phyloP scores from a whole-genome alignment of 78 protist genomes.

The Chrysochromulina parva region DNA sequence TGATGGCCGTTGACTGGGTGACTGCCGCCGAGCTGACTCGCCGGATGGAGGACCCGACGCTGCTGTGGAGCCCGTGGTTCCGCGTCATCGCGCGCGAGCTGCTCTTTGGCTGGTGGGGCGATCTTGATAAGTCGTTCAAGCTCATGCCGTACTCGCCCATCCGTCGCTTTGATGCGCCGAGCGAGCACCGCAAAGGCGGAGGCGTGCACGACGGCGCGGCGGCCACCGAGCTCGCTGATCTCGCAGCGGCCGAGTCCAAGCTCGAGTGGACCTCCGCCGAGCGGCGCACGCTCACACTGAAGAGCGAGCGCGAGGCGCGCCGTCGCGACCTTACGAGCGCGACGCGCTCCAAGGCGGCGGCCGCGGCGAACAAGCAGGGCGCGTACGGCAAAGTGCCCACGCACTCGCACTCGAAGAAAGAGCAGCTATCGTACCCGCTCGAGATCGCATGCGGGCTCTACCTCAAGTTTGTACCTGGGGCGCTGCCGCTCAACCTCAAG shows the following conservation, averaged over 20 bases:
- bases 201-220: neutral
- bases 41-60: neutral
- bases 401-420: neutral
- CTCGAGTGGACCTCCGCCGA: neutral
- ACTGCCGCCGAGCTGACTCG: neutral
- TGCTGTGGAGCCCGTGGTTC: constrained; percentile 49
- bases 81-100: constrained; percentile 1
- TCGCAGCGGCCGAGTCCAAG: neutral
- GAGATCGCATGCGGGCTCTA: neutral
- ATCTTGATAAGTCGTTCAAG: neutral
- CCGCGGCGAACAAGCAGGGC: constrained; percentile 15
- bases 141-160: neutral
- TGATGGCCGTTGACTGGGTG: constrained; percentile 16
- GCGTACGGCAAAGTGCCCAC: neutral
- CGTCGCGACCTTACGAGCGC: neutral
- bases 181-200: constrained; percentile 17
- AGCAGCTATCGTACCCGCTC: neutral
- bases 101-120: neutral
- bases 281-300: neutral
- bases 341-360: neutral
- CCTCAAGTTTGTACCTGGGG: neutral
- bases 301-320: neutral
- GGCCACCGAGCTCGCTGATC: neutral
- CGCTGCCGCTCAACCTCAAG: neutral
- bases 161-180: neutral